These are phyloP conservation scores for Populus tremula DNA, from an alignment of 345 rosid genomes.

Conservation along the genomic window DNA sequence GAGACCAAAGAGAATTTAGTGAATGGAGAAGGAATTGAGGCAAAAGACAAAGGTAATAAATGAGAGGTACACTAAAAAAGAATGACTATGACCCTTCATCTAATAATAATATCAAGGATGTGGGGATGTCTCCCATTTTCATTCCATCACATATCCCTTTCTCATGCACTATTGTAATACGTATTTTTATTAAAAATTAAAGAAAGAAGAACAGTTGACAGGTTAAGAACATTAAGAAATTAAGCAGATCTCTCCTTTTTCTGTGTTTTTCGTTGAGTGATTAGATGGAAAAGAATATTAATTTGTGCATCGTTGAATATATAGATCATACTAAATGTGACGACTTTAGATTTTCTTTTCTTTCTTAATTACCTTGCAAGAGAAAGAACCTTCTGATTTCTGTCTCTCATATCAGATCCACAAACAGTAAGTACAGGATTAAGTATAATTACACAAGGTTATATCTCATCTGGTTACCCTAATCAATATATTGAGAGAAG, in stretches of 20 bases:
- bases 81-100: conserved; percentile 71
- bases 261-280: not conserved
- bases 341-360: conserved; percentile 2
- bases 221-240: not conserved
- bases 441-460: not conserved
- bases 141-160: conserved; percentile 24
- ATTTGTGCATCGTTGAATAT: not conserved
- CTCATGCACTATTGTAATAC: conserved; percentile 29
- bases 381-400: conserved; percentile 6
- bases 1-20: conserved; percentile 38
- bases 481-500: not conserved
- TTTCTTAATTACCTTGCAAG: not conserved
- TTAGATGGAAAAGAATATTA: not conserved
- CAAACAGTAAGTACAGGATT: not conserved
- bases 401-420: not conserved
- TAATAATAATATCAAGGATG: conserved; percentile 57
- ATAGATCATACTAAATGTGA: not conserved
- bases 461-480: not conserved
- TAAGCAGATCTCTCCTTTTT: not conserved
- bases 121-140: conserved; percentile 59
- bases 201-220: not conserved
- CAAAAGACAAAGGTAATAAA: conserved; percentile 74
- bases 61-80: conserved; percentile 56
- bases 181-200: not conserved
- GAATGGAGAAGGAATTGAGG: conserved; percentile 55